Base-by-base conservation (phyloP, 352 stramenopile species). In the Phytophthora parvispora region DNA sequence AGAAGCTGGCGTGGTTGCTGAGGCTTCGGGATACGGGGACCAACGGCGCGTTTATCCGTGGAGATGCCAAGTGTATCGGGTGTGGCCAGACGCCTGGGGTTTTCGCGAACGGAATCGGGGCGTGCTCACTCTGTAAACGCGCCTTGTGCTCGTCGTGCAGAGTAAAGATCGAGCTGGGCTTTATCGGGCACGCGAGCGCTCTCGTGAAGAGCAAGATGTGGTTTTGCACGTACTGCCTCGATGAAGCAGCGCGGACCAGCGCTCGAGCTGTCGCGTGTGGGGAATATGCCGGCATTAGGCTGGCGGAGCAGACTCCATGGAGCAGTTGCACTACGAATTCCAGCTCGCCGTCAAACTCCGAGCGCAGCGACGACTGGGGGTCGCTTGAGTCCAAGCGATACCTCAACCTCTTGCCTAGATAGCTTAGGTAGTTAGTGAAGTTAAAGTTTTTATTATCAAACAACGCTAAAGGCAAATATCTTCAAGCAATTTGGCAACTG, bases 1-100 rank as follows among this genome's bases (percentile, higher is more conserved):
- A 87, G 58, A 89, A 89, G 31, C 70, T 89, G 2, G 45, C 67
- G 42, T 89, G 81, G 81, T 38, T 86, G 27, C 45, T 80, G 25
- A 63, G 27, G 50, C 25, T 36, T 47, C 60, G 55, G n/a, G 51
- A 67, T 12, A n/a, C 42, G 5, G 48, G 32, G 3, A 20, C 31
- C 27, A 57, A 45, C 13, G 25, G 32, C 13, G 29, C 50, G 2
- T 22, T 69, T 45, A 65, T 77, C 29, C 62, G 47, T 20, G 68
- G 60, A 34, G 50, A 72, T n/a, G 20, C 62, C 22, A 70, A 72
- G 6, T 79, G 71, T 31, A 77, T 77, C 24, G 59, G 69, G 7
- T 79, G 70, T 48, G 54, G 67, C 15, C 63, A 75, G n/a, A 67
- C 49, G 32, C 60, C 64, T 31, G 67, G 74, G 4, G 60, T 79